Conservation (phyloP, 1,284 basidiomycete genomes). For the Naganishia sp. region DNA sequence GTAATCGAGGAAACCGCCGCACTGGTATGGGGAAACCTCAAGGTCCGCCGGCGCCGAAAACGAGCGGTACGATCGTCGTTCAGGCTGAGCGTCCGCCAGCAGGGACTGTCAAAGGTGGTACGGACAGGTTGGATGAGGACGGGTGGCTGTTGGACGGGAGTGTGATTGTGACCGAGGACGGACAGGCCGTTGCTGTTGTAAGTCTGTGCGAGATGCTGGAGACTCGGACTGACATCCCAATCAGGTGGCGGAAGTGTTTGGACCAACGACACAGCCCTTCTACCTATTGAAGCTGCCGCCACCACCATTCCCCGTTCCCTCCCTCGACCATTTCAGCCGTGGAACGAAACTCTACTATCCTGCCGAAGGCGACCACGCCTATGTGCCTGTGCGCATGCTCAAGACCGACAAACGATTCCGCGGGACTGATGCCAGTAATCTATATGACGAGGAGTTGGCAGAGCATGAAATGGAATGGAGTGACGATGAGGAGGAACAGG, state of each 20-base stretch:
- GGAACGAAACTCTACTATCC: slow-evolving; percentile 56
- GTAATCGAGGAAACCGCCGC: slow-evolving; percentile 16
- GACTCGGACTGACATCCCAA: not conserved
- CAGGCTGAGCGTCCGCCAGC: slow-evolving; percentile 44
- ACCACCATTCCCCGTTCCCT: slow-evolving; percentile 49
- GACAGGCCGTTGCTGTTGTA: slow-evolving; percentile 57
- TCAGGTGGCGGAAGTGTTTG: slow-evolving; percentile 60
- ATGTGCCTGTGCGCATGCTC: slow-evolving; percentile 56
- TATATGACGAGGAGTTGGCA: slow-evolving; percentile 60
- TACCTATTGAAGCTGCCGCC: slow-evolving; percentile 54
- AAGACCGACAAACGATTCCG: slow-evolving; percentile 51
- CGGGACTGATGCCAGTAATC: slow-evolving; percentile 60
- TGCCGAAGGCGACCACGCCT: slow-evolving; percentile 49
- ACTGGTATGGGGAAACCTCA: not conserved
- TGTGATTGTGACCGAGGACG: slow-evolving; percentile 57
- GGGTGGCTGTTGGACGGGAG: slow-evolving; percentile 58
- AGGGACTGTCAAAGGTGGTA: slow-evolving; percentile 38
- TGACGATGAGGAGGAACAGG: slow-evolving; percentile 60
- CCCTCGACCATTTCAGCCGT: slow-evolving; percentile 34
- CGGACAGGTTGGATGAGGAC: slow-evolving; percentile 39
- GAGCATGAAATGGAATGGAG: slow-evolving; percentile 60
- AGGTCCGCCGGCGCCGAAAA: slow-evolving; percentile 42
- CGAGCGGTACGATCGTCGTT: slow-evolving; percentile 54
- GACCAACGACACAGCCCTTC: slow-evolving; percentile 59
- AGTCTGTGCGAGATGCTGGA: slow-evolving; percentile 34